Evolutionary conservation across 768 basidiomycete species (phyloP).

Genomic region (Boletus vermiculosoides): DNA sequence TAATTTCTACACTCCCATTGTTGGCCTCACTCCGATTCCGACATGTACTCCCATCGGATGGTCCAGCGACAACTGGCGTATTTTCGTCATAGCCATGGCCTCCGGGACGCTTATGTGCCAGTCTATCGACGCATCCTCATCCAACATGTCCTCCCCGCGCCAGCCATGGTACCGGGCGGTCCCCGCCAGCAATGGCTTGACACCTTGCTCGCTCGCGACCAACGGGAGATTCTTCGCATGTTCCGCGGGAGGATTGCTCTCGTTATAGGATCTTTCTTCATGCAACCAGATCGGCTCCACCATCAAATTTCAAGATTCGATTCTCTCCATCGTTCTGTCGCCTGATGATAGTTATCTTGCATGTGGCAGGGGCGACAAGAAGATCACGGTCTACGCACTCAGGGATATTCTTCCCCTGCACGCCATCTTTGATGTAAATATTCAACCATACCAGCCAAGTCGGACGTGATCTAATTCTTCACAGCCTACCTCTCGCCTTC

Average conservation of each 20-base stretch:
- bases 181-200: background rate
- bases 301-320: background rate
- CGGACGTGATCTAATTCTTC: background rate
- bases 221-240: background rate
- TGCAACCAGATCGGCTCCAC: background rate
- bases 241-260: background rate
- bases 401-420: background rate
- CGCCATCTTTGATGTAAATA: conserved; percentile 3
- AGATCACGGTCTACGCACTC: background rate
- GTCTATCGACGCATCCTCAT: background rate
- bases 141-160: fast-evolving
- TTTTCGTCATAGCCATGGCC: background rate
- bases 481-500: background rate
- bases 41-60: background rate
- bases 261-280: background rate
- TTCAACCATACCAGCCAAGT: background rate
- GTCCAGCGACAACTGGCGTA: background rate
- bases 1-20: too few relatives aligned
- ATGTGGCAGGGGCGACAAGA: background rate
- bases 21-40: background rate
- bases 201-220: background rate
- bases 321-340: background rate
- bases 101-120: fast-evolving
- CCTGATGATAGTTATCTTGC: background rate
- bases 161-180: background rate